These are phyloP conservation scores for Podospora sp. DNA, from an alignment of 495 filamentous ascomycete genomes.

Conservation along the genomic window DNA sequence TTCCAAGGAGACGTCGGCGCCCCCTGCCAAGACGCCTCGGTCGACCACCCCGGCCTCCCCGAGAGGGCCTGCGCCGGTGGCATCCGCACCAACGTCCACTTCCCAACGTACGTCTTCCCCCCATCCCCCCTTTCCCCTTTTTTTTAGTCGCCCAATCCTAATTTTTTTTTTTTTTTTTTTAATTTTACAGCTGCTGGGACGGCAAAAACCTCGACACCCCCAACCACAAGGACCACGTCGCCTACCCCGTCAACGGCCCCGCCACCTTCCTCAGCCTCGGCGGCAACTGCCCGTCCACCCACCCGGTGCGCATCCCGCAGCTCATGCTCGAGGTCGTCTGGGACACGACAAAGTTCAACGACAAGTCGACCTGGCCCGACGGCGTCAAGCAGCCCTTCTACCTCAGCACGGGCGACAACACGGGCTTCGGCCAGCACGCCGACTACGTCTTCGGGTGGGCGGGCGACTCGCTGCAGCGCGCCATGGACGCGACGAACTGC, in stretches of 20 bases:
- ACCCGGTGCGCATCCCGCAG: slow-evolving; percentile 20
- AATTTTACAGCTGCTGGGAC: slow-evolving; percentile 51
- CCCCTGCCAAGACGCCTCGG: slow-evolving; percentile 44
- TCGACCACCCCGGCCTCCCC: slow-evolving; percentile 47
- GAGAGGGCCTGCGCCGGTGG: slow-evolving; percentile 47
- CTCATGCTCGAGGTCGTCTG: slow-evolving; percentile 21
- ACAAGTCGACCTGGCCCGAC: slow-evolving; percentile 14
- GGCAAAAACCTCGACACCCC: slow-evolving; percentile 57
- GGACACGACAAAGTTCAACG: slow-evolving; percentile 21
- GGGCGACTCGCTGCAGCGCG: slow-evolving; percentile 15
- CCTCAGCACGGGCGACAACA: slow-evolving; percentile 12
- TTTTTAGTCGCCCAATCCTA: background rate
- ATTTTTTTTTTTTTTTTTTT: background rate
- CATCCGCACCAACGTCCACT: slow-evolving; percentile 56
- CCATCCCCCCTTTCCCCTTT: too few species aligned
- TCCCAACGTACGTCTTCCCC: slow-evolving; percentile 42
- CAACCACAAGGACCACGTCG: slow-evolving; percentile 56
- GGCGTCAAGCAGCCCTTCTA: slow-evolving; percentile 18
- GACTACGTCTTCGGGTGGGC: slow-evolving; percentile 22
- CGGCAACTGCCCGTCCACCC: slow-evolving; percentile 20
- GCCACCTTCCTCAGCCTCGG: slow-evolving; percentile 41
- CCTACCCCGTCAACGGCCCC: slow-evolving; percentile 48
- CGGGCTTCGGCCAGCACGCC: slow-evolving; percentile 19
- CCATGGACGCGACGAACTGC: slow-evolving; percentile 15
- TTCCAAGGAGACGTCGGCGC: slow-evolving; percentile 49